Conservation (phyloP, 1,284 basidiomycete genomes). For the Neolentinus lepideus region DNA sequence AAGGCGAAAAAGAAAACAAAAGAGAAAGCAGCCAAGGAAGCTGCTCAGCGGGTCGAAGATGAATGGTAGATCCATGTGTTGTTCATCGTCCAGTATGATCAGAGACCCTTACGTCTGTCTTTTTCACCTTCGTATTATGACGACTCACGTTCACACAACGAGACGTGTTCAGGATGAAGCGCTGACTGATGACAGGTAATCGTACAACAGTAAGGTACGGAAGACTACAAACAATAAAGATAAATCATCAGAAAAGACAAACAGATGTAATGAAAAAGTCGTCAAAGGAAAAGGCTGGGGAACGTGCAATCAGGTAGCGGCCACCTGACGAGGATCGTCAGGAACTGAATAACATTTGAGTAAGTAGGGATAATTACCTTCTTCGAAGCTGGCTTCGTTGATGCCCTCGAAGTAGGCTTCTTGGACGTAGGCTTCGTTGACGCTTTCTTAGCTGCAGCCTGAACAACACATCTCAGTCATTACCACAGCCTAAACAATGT, state of each 20-base stretch:
- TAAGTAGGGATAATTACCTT: background rate
- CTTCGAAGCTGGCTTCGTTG: slow-evolving; percentile 2
- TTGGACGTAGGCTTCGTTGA: slow-evolving; percentile 21
- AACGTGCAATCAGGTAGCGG: background rate
- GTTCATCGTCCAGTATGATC: background rate
- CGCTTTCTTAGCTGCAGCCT: slow-evolving; percentile 22
- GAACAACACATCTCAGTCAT: slow-evolving; percentile 7
- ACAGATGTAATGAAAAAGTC: background rate
- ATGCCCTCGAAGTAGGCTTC: slow-evolving; percentile 9
- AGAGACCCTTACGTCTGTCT: background rate
- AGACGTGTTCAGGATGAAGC: background rate
- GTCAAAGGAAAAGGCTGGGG: background rate
- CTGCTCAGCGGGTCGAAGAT: slow-evolving; percentile 9
- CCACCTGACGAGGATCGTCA: background rate
- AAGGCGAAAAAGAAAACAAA: slow-evolving; percentile 60
- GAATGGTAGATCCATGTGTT: background rate
- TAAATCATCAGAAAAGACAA: background rate
- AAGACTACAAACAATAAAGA: background rate
- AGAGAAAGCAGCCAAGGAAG: slow-evolving; percentile 19
- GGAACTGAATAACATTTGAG: background rate
- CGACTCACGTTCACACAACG: background rate
- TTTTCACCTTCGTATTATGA: background rate
- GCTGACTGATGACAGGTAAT: background rate
- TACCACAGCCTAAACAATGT: background rate
- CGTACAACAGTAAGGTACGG: background rate